Evolutionary conservation across 352 stramenopile species (phyloP).

Genomic region (Pythium insidiosum): DNA sequence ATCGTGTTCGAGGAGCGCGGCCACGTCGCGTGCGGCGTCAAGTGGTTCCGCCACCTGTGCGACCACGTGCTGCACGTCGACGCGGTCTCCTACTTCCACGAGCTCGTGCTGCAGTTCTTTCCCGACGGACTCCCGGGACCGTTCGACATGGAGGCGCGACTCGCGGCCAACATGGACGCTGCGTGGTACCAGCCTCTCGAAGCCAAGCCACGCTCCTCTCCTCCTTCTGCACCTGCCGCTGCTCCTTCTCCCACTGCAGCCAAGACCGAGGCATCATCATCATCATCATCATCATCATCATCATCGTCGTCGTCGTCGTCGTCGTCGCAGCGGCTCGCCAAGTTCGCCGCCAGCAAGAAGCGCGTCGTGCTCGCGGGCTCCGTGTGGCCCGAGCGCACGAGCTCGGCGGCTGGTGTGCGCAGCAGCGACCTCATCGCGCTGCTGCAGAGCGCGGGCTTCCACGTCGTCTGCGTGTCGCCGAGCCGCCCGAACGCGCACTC

Average conservation of each 20-base stretch:
- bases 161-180: constrained; percentile 59
- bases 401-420: constrained; percentile 80
- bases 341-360: constrained; percentile 50
- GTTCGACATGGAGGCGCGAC: constrained; percentile 63
- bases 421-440: constrained; percentile 71
- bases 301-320: background rate
- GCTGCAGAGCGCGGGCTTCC: constrained; percentile 48
- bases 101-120: constrained; percentile 72
- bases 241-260: too few relatives aligned
- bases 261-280: too few relatives aligned
- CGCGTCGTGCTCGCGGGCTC: constrained; percentile 60
- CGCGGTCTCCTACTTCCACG: constrained; percentile 66
- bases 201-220: constrained; percentile 23
- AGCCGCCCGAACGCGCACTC: constrained; percentile 75
- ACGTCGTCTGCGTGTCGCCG: constrained; percentile 71
- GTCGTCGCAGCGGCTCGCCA: constrained; percentile 24
- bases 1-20: constrained; percentile 75
- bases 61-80: constrained; percentile 31
- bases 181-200: constrained; percentile 73
- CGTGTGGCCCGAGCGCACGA: constrained; percentile 84
- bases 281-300: background rate
- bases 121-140: constrained; percentile 67
- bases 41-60: constrained; percentile 70
- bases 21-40: constrained; percentile 71
- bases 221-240: constrained; percentile 1